Conservation (phyloP, 2,329 filamentous ascomycete genomes). For the Tolypocladium pustulatum region DNA sequence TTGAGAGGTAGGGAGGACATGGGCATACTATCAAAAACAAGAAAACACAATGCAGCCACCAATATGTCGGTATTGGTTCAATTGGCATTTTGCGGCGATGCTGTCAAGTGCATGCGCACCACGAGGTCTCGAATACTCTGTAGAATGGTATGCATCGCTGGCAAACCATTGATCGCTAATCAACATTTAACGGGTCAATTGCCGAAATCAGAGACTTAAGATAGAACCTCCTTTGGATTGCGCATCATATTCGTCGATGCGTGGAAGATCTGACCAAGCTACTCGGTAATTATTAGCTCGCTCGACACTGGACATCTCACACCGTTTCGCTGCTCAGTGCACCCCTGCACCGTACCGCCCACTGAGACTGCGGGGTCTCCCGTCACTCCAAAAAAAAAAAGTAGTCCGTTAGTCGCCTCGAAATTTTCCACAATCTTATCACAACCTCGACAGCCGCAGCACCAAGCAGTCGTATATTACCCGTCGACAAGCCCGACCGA, state of each 20-base stretch:
- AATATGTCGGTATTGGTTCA: too few species aligned
- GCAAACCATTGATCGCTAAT: too few species aligned
- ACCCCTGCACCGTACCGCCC: constrained; percentile 1
- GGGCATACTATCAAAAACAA: too few species aligned
- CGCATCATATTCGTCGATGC: neutral
- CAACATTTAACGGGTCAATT: too few species aligned
- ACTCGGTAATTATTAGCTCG: neutral
- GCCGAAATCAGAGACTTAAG: too few species aligned
- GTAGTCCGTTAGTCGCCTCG: neutral
- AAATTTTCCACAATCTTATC: constrained; percentile 25
- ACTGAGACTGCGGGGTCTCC: constrained; percentile 16
- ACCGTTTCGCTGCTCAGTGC: neutral
- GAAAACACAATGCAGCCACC: too few species aligned
- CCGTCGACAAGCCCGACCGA: neutral
- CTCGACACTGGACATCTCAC: neutral
- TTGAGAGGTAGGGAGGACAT: too few species aligned
- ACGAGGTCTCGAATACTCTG: too few species aligned
- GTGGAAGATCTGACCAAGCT: neutral
- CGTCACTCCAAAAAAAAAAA: constrained; percentile 2
- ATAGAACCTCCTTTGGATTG: too few species aligned
- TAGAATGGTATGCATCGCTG: too few species aligned
- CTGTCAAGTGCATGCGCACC: too few species aligned
- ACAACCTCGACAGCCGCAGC: neutral
- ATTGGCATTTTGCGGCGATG: too few species aligned
- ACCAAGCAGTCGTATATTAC: neutral